Conservation (phyloP, 352 stramenopile species). For the Peronospora farinosa region DNA sequence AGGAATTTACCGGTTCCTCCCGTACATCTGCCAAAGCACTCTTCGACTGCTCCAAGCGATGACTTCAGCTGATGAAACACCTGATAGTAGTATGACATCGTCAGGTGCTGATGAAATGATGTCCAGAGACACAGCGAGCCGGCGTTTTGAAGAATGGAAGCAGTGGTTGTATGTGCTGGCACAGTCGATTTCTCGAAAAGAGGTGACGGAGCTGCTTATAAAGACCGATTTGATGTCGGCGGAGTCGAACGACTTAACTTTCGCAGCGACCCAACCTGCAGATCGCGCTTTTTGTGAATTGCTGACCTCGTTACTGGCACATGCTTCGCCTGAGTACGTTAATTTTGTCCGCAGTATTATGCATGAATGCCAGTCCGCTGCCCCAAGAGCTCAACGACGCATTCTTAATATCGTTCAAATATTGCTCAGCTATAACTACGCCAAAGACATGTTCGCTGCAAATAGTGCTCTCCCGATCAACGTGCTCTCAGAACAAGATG, state of each 20-base stretch:
- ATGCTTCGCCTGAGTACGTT: constrained; percentile 46
- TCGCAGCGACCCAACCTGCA: constrained; percentile 8
- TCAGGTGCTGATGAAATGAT: constrained; percentile 4
- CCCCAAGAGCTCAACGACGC: constrained; percentile 25
- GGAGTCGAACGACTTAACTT: constrained; percentile 27
- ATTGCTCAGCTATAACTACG: constrained; percentile 28
- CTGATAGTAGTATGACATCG: constrained; percentile 5
- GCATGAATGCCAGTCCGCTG: constrained; percentile 25
- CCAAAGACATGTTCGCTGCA: constrained; percentile 9
- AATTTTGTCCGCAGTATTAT: constrained; percentile 37
- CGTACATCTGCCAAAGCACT: constrained; percentile 45
- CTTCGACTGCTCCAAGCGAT: constrained; percentile 35
- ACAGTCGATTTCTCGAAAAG: constrained; percentile 33
- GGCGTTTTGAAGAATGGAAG: constrained; percentile 37
- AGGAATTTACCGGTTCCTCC: constrained; percentile 45
- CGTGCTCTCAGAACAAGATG: constrained; percentile 10
- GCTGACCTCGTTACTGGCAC: constrained; percentile 35
- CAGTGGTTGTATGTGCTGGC: constrained; percentile 48
- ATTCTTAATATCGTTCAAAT: constrained; percentile 40
- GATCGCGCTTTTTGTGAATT: constrained; percentile 38
- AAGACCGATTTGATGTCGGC: constrained; percentile 50
- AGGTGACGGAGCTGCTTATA: constrained; percentile 47
- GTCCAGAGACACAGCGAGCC: constrained; percentile 9
- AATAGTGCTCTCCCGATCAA: constrained; percentile 16
- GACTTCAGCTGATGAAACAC: constrained; percentile 8